Base-by-base conservation (phyloP, 1,139 yeast species). In the Taphrina communis region DNA sequence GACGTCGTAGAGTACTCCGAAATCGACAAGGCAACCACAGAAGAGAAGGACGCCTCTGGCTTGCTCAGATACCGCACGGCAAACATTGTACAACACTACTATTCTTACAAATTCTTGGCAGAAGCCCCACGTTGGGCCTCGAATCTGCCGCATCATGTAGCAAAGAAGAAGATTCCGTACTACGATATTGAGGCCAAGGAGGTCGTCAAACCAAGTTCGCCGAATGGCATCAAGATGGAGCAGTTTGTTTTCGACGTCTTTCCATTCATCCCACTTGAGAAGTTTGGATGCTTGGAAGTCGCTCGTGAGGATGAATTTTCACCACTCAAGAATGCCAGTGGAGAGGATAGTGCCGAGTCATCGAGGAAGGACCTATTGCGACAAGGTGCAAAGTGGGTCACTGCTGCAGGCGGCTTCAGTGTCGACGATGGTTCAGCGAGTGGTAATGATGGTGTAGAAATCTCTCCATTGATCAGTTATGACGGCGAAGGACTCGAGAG, bases 211-310 rank as follows among this genome's bases (percentile, higher is more conserved):
- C 97, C 98, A 21, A 75, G 82, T 2, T 84, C 82, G 70, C 90
- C 95, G 67, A 94, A 95, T 77, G 99, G 98, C 60, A 87, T 93
- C 76, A 95, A 95, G 79, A 83, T 95, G 75, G 99, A 95, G 78
- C 99, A 94, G 78, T 95, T 95, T 76, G 96, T 95, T 69, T 95
- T 95, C 81, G 99, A 95, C 77, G 96, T 95, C 53, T 95, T 94
- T 80, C 93, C 95, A 65, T 84, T 88, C 50, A 88, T 95, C 58
- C 84, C 85, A 35, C 78, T 92, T 73, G 77, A 78, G n/a, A 85
- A 85, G 74, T 95, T 95, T 77, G 99, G 97, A 0, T 90, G 96
- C 76, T 82, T 95, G 72, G 99, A 95, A 80, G 99, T 95, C 39
- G 89, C 86, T 57, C 86, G 99, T 77, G 73, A 80, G 4, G 87